A percentile compares a stretch with the other conserved stretches of the same genome.
Evolutionary conservation across 2,329 filamentous ascomycete species (phyloP).

Genomic region (Bimuria novae-zelandiae): DNA sequence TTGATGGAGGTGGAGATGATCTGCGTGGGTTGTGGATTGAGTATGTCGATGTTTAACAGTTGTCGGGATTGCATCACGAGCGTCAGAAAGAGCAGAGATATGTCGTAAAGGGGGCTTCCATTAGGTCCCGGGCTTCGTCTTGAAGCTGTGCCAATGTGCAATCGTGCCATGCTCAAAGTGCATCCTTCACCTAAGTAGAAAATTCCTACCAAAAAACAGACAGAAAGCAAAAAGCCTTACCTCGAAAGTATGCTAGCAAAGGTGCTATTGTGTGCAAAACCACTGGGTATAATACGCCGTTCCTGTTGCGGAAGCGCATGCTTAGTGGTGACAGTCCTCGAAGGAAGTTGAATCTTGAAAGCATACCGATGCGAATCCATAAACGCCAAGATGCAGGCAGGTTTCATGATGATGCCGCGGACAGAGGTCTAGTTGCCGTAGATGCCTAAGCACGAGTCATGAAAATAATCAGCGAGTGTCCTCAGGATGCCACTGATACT

Average conservation of each 20-base stretch:
- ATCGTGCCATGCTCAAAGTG: neutral
- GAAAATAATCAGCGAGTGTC: neutral
- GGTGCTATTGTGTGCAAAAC: neutral
- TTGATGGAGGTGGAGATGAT: conserved; percentile 20
- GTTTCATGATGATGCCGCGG: neutral
- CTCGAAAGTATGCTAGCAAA: neutral
- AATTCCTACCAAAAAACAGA: neutral
- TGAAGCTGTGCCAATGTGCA: neutral
- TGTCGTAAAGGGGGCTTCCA: neutral
- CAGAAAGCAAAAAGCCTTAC: conserved; percentile 1
- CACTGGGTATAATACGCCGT: conserved; percentile 34
- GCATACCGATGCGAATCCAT: conserved; percentile 32
- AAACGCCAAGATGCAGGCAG: conserved; percentile 24
- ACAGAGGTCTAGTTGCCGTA: neutral
- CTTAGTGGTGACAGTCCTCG: conserved; percentile 24
- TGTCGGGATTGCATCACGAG: no score
- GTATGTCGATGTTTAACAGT: no score
- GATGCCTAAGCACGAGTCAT: neutral
- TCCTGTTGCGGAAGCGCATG: conserved; percentile 21
- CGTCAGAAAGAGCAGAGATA: no score
- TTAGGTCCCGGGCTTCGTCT: neutral
- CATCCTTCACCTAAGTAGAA: neutral
- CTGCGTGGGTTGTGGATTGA: conserved; percentile 34
- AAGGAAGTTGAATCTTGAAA: conserved; percentile 12
- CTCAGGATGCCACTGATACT: neutral